Evolutionary conservation across 2,329 filamentous ascomycete genomes (phyloP), one percentile per base, ranked within the genome.

Genomic region (Verticillium longisporum): DNA sequence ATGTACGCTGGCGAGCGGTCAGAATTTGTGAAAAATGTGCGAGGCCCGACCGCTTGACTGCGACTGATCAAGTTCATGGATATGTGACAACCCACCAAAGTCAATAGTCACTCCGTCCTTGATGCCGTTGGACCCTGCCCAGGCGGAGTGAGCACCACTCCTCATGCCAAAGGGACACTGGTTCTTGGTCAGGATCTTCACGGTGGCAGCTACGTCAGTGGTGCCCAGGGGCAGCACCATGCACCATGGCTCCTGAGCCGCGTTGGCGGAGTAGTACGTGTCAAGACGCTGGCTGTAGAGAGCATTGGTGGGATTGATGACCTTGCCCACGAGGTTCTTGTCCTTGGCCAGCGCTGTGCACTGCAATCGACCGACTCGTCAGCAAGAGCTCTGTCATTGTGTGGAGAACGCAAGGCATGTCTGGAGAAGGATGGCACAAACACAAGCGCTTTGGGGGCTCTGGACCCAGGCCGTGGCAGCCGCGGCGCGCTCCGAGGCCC

Each of bases 331-430:
- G 14, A 70, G 68, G 3, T 57, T 58, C 3, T 59, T 60, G 9
- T 69, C 41, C 32, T 61, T 61, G 3, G 64, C 61, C 3, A 71
- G 61, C 7, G 65, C 65, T 21, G 62, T 61, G 55, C 70, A 72
- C 70, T 71, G 31, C 13, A 18, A 31, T 62, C 7, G 9, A 57
- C 66, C 18, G 18, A 36, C 14, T 21, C 21, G 56, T 57, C 56
- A 58, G 37, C 10, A 26, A 33, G 26, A 26, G 26, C 3, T 26
- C 26, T 26, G 26, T 26, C 3, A 26, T 26, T 26, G 26, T 26
- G 26, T 26, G 26, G 26, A 26, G 26, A 26, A 26, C 26, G 26
- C 26, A 26, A 26, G 26, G 26, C 26, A 26, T 26, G 26, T 26
- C 55, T 32, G 33, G 53, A 41, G 37, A 21, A 32, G 26, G 6